Evolutionary conservation across 768 basidiomycete species (phyloP).

Genomic region (Hericium rajendrae): DNA sequence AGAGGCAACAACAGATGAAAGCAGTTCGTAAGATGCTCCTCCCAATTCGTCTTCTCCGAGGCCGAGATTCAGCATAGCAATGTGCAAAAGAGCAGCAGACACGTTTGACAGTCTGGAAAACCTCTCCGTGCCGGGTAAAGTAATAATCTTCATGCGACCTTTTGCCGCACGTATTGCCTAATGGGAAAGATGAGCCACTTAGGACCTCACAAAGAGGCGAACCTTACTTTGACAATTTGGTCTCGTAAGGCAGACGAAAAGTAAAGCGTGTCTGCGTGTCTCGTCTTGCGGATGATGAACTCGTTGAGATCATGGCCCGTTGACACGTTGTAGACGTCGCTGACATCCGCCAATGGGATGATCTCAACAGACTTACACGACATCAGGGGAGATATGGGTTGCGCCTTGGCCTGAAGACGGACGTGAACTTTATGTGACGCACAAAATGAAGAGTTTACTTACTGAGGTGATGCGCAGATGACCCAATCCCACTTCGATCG

Average conservation of each 20-base stretch:
- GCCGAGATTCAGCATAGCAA: conserved; percentile 73
- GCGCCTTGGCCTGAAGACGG: conserved; percentile 49
- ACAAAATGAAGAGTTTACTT: conserved; percentile 17
- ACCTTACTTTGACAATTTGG: conserved; percentile 56
- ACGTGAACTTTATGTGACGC: background rate
- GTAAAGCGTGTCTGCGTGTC: conserved; percentile 63
- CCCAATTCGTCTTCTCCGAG: conserved; percentile 70
- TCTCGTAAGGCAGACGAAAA: conserved; percentile 68
- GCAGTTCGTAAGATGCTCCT: conserved; percentile 67
- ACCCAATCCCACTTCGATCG: conserved; percentile 53
- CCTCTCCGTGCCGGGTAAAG: conserved; percentile 45
- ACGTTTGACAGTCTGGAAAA: conserved; percentile 77
- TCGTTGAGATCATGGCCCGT: conserved; percentile 70
- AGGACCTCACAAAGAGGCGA: background rate
- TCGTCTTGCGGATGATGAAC: conserved; percentile 70
- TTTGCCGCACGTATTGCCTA: conserved; percentile 74
- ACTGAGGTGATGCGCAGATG: conserved; percentile 76
- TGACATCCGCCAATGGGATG: conserved; percentile 69
- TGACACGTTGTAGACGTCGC: conserved; percentile 77
- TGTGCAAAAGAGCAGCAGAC: conserved; percentile 77
- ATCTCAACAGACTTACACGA: conserved; percentile 77
- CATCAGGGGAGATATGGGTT: conserved; percentile 55
- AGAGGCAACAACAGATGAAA: conserved; percentile 67
- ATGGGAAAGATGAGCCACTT: background rate
- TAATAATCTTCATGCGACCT: conserved; percentile 50